phyloP scores from a whole-genome alignment of 2,329 filamentous ascomycete genomes.

The Corynespora cassiicola region DNA sequence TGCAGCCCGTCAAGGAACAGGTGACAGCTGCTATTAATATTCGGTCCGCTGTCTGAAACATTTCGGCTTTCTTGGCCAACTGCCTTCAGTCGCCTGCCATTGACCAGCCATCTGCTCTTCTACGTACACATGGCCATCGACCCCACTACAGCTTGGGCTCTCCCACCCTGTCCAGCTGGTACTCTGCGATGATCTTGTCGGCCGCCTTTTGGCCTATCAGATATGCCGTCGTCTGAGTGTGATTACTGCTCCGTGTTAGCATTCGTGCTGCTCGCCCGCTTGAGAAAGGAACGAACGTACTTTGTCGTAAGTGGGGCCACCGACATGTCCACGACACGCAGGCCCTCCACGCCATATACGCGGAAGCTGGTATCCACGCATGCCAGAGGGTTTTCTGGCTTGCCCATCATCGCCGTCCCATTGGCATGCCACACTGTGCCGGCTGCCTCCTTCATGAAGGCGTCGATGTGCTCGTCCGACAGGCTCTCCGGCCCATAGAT shows the following conservation, averaged over 20 bases:
- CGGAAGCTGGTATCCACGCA: slow-evolving; percentile 46
- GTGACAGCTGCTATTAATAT: too few species aligned
- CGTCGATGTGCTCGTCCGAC: slow-evolving; percentile 58
- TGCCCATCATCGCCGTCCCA: slow-evolving; percentile 48
- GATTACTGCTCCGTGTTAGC: slow-evolving; percentile 52
- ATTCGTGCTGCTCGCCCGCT: slow-evolving; percentile 38
- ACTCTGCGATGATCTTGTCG: slow-evolving; percentile 40
- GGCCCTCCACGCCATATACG: slow-evolving; percentile 45
- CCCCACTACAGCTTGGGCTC: slow-evolving; percentile 2
- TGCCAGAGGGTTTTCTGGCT: slow-evolving; percentile 34
- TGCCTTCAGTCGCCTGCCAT: background rate
- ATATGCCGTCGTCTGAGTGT: slow-evolving; percentile 44
- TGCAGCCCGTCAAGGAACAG: too few species aligned
- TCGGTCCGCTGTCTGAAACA: too few species aligned
- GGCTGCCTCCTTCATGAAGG: slow-evolving; percentile 34
- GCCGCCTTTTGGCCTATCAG: slow-evolving; percentile 41
- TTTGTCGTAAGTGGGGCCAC: slow-evolving; percentile 41
- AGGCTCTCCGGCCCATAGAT: slow-evolving; percentile 51
- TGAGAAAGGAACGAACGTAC: too few species aligned
- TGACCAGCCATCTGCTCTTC: slow-evolving; percentile 9
- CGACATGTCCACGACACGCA: slow-evolving; percentile 49
- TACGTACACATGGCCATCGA: slow-evolving; percentile 2
- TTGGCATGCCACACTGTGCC: slow-evolving; percentile 46
- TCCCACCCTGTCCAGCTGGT: slow-evolving; percentile 18
- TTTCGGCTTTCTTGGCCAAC: too few species aligned